phyloP scores from a whole-genome alignment of 2,329 filamentous ascomycete species.

The Pseudogymnoascus sp. region DNA sequence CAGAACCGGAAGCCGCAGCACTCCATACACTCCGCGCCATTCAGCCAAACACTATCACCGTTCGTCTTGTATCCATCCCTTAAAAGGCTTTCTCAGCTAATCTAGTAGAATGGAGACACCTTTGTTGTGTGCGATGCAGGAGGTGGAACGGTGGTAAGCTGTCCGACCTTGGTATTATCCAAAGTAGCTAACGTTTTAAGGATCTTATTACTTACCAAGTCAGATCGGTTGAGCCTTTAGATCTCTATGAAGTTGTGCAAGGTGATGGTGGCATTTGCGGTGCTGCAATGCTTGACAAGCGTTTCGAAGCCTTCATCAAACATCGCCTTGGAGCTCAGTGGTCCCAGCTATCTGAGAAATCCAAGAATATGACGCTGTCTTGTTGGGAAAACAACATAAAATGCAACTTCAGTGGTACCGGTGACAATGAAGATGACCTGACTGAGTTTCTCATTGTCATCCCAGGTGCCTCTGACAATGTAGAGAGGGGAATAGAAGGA shows the following conservation, averaged over 20 bases:
- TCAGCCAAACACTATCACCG: constrained; percentile 14
- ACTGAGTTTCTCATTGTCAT: background rate
- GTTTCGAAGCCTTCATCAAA: constrained; percentile 22
- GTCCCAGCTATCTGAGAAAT: background rate
- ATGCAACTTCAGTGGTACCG: background rate
- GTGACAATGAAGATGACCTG: background rate
- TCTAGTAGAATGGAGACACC: constrained; percentile 20
- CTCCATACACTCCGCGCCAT: constrained; percentile 18
- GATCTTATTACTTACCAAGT: constrained; percentile 29
- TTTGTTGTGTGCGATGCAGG: constrained; percentile 29
- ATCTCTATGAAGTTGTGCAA: constrained; percentile 24
- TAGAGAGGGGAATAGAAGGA: background rate
- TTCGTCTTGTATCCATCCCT: background rate
- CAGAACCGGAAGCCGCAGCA: constrained; percentile 24
- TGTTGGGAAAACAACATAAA: background rate
- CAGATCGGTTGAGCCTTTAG: constrained; percentile 16
- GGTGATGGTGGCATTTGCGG: constrained; percentile 24
- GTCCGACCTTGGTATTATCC: background rate
- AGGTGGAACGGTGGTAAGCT: constrained; percentile 24
- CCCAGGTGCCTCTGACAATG: background rate
- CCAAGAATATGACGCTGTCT: background rate
- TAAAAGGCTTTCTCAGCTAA: background rate
- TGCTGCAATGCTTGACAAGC: constrained; percentile 22
- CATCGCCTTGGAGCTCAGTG: background rate
- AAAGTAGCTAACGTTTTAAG: background rate